Conservation (phyloP, 1,284 basidiomycete genomes). For the Austropuccinia psidii region DNA sequence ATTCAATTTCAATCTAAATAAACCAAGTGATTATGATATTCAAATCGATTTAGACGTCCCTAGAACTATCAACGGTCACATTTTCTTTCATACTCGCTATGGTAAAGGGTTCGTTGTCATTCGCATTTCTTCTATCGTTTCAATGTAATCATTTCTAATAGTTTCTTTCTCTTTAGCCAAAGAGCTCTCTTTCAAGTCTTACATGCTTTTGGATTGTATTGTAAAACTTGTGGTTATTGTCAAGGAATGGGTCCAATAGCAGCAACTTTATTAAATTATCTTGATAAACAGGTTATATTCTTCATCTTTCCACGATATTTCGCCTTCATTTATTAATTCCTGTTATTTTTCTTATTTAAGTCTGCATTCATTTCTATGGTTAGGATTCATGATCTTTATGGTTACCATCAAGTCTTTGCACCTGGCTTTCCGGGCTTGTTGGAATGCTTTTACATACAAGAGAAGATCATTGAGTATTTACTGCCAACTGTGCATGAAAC, state of each 20-base stretch:
- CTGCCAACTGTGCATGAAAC: slow-evolving; percentile 80
- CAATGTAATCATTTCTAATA: neutral
- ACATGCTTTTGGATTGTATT: slow-evolving; percentile 79
- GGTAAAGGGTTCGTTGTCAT: slow-evolving; percentile 62
- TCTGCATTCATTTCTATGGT: slow-evolving; percentile 75
- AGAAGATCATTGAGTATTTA: slow-evolving; percentile 69
- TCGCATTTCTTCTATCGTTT: neutral
- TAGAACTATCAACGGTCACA: slow-evolving; percentile 86
- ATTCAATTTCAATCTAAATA: slow-evolving; percentile 50
- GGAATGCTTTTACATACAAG: slow-evolving; percentile 89
- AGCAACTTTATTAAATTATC: slow-evolving; percentile 86
- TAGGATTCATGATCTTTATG: slow-evolving; percentile 76
- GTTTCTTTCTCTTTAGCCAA: slow-evolving; percentile 56
- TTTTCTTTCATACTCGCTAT: slow-evolving; percentile 90
- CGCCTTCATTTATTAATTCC: no score
- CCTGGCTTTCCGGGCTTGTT: slow-evolving; percentile 94
- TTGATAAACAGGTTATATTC: slow-evolving; percentile 62
- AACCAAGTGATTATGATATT: slow-evolving; percentile 56
- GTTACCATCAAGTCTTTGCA: slow-evolving; percentile 77
- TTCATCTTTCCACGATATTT: no score
- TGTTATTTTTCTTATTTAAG: slow-evolving; percentile 45
- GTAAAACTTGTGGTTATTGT: slow-evolving; percentile 85
- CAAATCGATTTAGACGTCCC: slow-evolving; percentile 99
- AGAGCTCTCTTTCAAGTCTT: slow-evolving; percentile 88
- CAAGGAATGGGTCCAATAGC: slow-evolving; percentile 99